Evolutionary conservation across 257 asterid genomes (phyloP), one percentile per base, ranked within the genome.

Genomic region (Penstemon eatonii): DNA sequence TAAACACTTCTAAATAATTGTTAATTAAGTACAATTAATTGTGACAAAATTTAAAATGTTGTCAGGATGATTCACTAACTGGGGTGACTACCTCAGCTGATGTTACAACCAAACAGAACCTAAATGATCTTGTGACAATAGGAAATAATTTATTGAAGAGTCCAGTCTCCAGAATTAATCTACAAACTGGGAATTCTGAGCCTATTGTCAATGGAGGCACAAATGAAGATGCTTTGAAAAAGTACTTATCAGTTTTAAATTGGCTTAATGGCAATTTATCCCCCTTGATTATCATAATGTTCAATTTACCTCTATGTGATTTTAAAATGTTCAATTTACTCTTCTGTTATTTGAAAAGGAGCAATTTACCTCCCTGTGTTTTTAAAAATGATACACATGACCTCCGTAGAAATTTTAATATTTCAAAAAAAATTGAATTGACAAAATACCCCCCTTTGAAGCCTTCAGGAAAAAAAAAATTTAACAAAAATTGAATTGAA

Each of bases 91-190:
- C 79, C 33, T 78, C 79, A 1, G 12, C 41, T n/a, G 82, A 78
- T 66, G 68, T 59, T 25, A 53, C 39, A 8, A 73, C 82, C 4
- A 4, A 46, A 54, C 40, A 78, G 56, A 69, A 78, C 67, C 45
- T 78, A 8, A 45, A 36, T 8, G 66, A 78, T n/a, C 76, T 69
- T 6, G 74, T 53, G 39, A 41, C 18, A 12, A 65, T 77, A 40
- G 82, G 82, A 8, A 39, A 69, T 7, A 78, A 74, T 10, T 60
- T 78, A 52, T 15, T 78, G 54, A 78, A 59, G 60, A 64, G 40
- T 8, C 69, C 50, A 3, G 50, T 44, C 56, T 59, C 79, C 10
- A 57, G 72, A 41, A 68, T 73, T 15, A 49, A 78, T 55, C 58
- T 60, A 7, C 44, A 41, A 41, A 78, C 79, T 1, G 79, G 82